Base-by-base conservation (phyloP, 2,329 filamentous ascomycete species). In the Sporothrix schenckii region DNA sequence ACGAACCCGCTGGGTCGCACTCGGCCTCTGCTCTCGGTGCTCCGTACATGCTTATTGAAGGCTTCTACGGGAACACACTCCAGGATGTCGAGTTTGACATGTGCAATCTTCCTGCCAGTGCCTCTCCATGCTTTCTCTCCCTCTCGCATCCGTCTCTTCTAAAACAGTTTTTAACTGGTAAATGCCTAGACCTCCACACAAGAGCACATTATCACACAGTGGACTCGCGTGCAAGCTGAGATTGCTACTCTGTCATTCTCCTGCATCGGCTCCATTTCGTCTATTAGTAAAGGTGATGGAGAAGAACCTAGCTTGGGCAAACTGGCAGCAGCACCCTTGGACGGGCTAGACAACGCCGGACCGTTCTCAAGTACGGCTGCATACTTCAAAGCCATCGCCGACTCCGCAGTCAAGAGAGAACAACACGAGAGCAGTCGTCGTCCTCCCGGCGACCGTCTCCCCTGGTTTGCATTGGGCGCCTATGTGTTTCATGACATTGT, bases 401-500 rank as follows among this genome's bases (percentile, higher is more conserved):
- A 58, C 34, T 27, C 13, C 1, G 14, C 27, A 19, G 27, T 34
- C 27, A 27, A 30, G 2, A 58, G 27, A 30, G 54, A 6, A 14
- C 11, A 34, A 7, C 3, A 30, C 34, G 21, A 53, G 6, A 24
- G 50, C 50, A 7, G 34, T 9, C 34, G 34, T 34, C 34, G 34
- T 34, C 6, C 34, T 7, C 34, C 34, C 5, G 34, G 34, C 34
- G 34, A 9, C 34, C 34, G 34, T 34, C 52, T 21, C 10, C 4
- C 52, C 52, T 54, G 52, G 52, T 10, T 3, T 2, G 52, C 21
- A 27, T 2, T 58, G 3, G 54, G 54, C 30, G 54, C 30, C 10
- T 39, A n/a, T n/a, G 54, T 58, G 7, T 58, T 58, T 58, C 61
- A 50, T 2, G 61, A 66, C 16, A 54, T 53, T 24, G 49, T 66